Evolutionary conservation across 2,329 filamentous ascomycete species (phyloP), one percentile per base, ranked within the genome.

Genomic region (Cadophora sp.): DNA sequence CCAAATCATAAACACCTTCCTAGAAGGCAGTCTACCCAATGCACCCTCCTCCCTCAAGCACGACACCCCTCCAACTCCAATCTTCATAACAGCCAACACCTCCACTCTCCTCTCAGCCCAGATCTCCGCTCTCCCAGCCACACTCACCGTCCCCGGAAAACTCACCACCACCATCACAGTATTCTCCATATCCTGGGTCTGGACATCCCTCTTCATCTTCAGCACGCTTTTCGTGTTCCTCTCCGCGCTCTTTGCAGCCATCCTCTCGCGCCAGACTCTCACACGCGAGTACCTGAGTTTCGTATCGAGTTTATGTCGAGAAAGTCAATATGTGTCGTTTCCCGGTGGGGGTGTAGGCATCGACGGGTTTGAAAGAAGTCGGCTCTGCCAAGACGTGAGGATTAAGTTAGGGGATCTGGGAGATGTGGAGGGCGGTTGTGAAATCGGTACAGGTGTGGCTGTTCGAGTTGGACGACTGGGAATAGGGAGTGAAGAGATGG

Each of bases 391-490:
- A n/a, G 62, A 55, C 27, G 13, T 70, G 43, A 71, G 66, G 53
- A 50, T 74, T 41, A 63, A 64, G 20, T n/a, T 73, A 3, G 73
- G 72, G 43, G 72, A 73, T 64, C 62, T 69, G n/a, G 70, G 72
- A 1, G 70, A 71, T 59, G 68, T 71, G 20, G 68, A 69, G 4
- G 62, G 60, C 0, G 71, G 71, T 3, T 69, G 50, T 59, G 62
- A 64, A 41, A 60, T 73, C 22, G 72, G 72, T 3, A 70, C 69
- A 20, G 72, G 72, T 14, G 72, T 71, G 41, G 58, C 62, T 22
- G 20, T 73, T 4, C 59, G 43, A 14, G 70, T 74, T 13, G 71
- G 72, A 3, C 22, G 45, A 39, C 11, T 72, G 14, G 69, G 59
- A 20, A 39, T 73, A 20, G 64, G 66, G 30, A 48, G 48, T n/a